Evolutionary conservation across 768 basidiomycete species (phyloP).

Genomic region (Boletus subcaerulescens): DNA sequence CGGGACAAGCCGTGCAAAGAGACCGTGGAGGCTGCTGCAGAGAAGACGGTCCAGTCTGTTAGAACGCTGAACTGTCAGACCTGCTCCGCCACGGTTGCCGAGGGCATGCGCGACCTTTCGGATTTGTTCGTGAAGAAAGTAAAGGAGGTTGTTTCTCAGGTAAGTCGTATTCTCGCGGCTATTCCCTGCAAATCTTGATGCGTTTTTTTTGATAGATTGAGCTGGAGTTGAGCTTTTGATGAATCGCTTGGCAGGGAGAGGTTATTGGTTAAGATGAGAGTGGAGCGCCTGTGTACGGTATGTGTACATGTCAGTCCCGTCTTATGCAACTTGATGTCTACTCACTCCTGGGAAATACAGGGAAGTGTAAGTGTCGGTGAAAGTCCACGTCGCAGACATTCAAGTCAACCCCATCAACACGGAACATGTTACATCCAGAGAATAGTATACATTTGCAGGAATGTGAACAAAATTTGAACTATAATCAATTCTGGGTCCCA

Average conservation of each 20-base stretch:
- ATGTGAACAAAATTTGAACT: too few relatives aligned
- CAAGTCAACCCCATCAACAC: too few relatives aligned
- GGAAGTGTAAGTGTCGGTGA: too few relatives aligned
- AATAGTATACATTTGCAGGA: too few relatives aligned
- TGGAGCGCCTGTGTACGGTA: background rate
- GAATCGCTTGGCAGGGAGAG: background rate
- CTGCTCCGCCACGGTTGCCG: constrained; percentile 7
- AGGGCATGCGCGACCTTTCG: constrained; percentile 15
- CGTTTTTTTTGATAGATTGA: background rate
- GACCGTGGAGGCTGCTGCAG: background rate
- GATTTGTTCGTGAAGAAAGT: constrained; percentile 7
- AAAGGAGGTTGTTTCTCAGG: constrained; percentile 10
- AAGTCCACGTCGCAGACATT: too few relatives aligned
- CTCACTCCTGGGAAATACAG: too few relatives aligned
- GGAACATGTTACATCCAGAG: too few relatives aligned
- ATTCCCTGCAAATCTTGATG: background rate
- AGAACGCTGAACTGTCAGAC: background rate
- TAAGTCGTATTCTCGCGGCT: background rate
- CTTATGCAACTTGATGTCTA: too few relatives aligned
- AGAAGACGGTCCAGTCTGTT: background rate
- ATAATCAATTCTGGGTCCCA: too few relatives aligned
- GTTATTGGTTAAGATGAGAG: background rate
- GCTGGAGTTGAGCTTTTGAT: constrained; percentile 2
- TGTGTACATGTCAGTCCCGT: background rate
- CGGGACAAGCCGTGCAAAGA: constrained; percentile 21